Percentiles rank a stretch among this genome's conserved stretches.
Evolutionary conservation across 768 basidiomycete genomes (phyloP).

Genomic region (Auricularia auricula-judae): DNA sequence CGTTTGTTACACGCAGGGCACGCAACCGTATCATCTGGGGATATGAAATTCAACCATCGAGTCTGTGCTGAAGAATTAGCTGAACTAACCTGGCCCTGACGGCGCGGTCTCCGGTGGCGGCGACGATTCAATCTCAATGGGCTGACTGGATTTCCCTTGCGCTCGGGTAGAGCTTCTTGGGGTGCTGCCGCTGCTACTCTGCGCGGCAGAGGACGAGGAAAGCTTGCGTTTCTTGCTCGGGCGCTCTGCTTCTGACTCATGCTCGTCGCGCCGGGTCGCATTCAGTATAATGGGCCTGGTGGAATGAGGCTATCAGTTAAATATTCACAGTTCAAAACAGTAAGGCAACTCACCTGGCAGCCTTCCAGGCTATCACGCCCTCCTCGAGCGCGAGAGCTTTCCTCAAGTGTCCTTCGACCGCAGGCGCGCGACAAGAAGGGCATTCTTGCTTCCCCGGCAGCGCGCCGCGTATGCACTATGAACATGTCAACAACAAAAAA

Average conservation of each 20-base stretch:
- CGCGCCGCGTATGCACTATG: constrained; percentile 59
- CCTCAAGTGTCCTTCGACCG: constrained; percentile 52
- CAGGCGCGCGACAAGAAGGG: constrained; percentile 52
- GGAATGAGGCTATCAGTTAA: not conserved
- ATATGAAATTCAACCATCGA: constrained; percentile 6
- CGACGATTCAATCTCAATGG: not conserved
- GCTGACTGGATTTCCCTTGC: not conserved
- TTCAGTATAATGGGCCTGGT: not conserved
- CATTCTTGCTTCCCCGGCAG: constrained; percentile 54
- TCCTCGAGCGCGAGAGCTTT: constrained; percentile 64
- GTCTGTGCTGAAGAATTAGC: not conserved
- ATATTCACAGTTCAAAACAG: not conserved
- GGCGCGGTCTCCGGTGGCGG: not conserved
- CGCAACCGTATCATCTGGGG: constrained; percentile 20
- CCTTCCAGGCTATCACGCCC: constrained; percentile 57
- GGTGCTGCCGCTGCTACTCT: not conserved
- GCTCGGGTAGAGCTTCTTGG: not conserved
- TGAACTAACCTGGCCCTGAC: not conserved
- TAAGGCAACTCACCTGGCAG: constrained; percentile 41
- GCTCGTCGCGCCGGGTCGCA: not conserved
- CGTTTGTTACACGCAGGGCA: constrained; percentile 53
- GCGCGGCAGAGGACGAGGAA: constrained; percentile 1
- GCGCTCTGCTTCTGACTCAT: not conserved
- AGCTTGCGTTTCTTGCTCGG: constrained; percentile 1
- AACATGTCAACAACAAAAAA: no score